These are phyloP conservation scores for Lobosporangium transversale DNA, from an alignment of 192 early-diverging fungal genomes.

Conservation along the genomic window DNA sequence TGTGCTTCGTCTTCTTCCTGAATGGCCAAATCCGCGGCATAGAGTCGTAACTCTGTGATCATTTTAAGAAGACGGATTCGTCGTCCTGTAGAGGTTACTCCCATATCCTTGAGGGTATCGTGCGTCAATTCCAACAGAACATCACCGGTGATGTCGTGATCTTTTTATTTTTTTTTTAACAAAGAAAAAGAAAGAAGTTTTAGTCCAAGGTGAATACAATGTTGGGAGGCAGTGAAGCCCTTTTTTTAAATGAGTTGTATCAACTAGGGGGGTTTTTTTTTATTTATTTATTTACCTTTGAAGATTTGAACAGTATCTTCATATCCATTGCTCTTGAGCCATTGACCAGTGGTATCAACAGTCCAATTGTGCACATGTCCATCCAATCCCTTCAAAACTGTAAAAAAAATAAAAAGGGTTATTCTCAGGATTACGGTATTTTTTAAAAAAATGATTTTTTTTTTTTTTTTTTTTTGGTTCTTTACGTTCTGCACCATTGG, in stretches of 20 bases:
- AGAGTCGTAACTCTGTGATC: constrained; percentile 41
- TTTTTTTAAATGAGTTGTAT: too few species aligned
- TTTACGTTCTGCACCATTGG: constrained; percentile 19
- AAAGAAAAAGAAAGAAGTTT: background rate
- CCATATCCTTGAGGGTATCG: constrained; percentile 82
- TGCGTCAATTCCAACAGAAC: constrained; percentile 87
- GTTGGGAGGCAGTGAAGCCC: too few species aligned
- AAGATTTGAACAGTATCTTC: constrained; percentile 34
- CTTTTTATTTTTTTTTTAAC: constrained; percentile 31
- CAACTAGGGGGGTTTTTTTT: too few species aligned
- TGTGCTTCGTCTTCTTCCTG: constrained; percentile 31
- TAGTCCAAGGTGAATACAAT: too few species aligned
- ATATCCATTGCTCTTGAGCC: constrained; percentile 32
- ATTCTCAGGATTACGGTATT: too few species aligned
- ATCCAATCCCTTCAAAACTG: constrained; percentile 32
- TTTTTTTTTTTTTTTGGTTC: background rate
- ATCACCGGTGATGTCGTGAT: constrained; percentile 85
- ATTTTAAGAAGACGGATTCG: constrained; percentile 70
- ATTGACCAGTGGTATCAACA: constrained; percentile 37
- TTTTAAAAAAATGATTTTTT: background rate
- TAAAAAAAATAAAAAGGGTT: background rate
- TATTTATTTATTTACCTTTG: constrained; percentile 27
- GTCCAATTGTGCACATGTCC: constrained; percentile 34
- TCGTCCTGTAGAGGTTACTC: constrained; percentile 83
- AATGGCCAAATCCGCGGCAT: constrained; percentile 33